Base-by-base conservation (phyloP, 208 protist species). In the Borovskyia barvae region DNA sequence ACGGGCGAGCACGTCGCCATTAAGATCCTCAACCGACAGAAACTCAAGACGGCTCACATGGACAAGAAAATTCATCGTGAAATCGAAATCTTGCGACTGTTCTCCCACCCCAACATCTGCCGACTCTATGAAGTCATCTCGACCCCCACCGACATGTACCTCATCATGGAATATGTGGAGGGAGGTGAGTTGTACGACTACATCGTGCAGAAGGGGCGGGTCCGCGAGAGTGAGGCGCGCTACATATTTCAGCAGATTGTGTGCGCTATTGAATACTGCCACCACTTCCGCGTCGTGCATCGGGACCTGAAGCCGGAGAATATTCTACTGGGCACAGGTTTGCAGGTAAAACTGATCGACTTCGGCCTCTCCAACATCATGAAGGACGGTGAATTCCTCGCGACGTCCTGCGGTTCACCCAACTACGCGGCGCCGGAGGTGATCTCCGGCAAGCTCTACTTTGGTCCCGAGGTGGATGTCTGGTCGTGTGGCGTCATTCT, bases 21-120 rank as follows among this genome's bases (percentile, higher is more conserved):
- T 56, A 99, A 99, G 69, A 99, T 99, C 48, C 69, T 99, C n/a
- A 99, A 99, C 66, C 86, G 96, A 29, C 82, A 98, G 30, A 99
- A 99, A 73, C 91, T 99, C 20, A 92, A 97, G 46, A 81, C 64
- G 36, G 83, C 86, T 8, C 91, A 96, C 53, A 94, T 96, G 90
- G 90, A 95, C 66, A 89, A 92, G 58, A 97, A 95, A 50, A 85
- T 97, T 24, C 64, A 80, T 54, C 92, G 98, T 20, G 99, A 99
- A 66, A 99, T 99, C 48, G 90, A 97, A 58, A 99, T 99, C 53
- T 77, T 99, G 35, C 95, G 96, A 64, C 81, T 99, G 35, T 99
- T 99, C 70, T 82, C 93, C 19, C 99, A 99, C 66, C 97, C 98
- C 15, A 98, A 99, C 80, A 99, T 99, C 63, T 99, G 99, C 75